Conservation (phyloP, 1,139 yeast species). For the Candida freyschussii region DNA sequence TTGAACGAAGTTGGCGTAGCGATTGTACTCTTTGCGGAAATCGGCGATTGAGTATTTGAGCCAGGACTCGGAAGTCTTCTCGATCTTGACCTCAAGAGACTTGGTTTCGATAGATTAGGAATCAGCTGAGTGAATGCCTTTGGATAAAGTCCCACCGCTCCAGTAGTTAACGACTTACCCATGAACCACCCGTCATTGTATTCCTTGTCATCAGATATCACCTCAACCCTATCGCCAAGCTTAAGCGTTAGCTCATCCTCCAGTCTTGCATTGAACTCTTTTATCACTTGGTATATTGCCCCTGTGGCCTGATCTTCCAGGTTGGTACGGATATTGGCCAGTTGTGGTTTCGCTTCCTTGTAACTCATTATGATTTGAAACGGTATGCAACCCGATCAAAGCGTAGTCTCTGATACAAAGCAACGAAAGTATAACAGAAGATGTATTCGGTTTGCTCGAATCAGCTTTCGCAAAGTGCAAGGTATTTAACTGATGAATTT, state of each 20-base stretch:
- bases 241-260: constrained; percentile 82
- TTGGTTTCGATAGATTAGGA: constrained; percentile 29
- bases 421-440: too few relatives aligned
- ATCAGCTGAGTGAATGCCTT: constrained; percentile 66
- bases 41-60: constrained; percentile 17
- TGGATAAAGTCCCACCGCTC: constrained; percentile 83
- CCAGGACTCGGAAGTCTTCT: constrained; percentile 39
- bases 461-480: too few relatives aligned
- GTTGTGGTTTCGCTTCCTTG: constrained; percentile 6
- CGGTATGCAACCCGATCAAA: too few relatives aligned
- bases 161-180: constrained; percentile 73
- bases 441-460: too few relatives aligned
- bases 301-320: constrained; percentile 23
- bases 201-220: constrained; percentile 86
- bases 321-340: constrained; percentile 16
- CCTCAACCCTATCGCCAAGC: constrained; percentile 84
- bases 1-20: constrained; percentile 17
- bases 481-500: too few relatives aligned
- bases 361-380: neutral
- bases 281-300: constrained; percentile 54
- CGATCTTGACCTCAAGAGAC: constrained; percentile 52
- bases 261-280: constrained; percentile 78
- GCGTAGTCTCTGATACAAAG: too few relatives aligned
- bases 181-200: constrained; percentile 98
- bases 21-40: constrained; percentile 6